Percentiles rank a stretch among this genome's conserved stretches.
These are phyloP conservation scores for Phlyctochytrium planicorne DNA, from an alignment of 192 early-diverging fungal genomes.

Conservation along the genomic window DNA sequence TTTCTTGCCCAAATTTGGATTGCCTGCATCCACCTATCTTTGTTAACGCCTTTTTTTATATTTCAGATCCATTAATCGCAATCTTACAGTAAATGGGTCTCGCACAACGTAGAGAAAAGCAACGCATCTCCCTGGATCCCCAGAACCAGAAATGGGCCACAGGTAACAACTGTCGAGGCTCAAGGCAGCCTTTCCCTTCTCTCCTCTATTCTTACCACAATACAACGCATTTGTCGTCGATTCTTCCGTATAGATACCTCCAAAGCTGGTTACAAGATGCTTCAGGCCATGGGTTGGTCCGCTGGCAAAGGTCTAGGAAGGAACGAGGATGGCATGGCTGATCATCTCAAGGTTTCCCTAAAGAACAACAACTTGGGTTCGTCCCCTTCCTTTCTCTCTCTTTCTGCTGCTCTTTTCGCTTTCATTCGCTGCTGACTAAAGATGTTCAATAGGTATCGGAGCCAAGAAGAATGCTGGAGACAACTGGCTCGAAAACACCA, in stretches of 20 bases:
- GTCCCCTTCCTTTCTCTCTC: background rate
- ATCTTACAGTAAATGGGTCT: slow-evolving; percentile 78
- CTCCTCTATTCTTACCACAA: background rate
- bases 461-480: slow-evolving; percentile 81
- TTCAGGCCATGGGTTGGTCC: slow-evolving; percentile 95
- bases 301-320: slow-evolving; percentile 90
- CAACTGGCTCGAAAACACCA: slow-evolving; percentile 94
- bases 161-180: slow-evolving; percentile 39
- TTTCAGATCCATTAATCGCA: no score
- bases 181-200: background rate
- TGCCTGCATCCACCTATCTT: no score
- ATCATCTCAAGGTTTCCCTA: slow-evolving; percentile 82
- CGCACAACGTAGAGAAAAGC: slow-evolving; percentile 67
- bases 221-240: background rate
- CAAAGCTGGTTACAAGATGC: slow-evolving; percentile 88
- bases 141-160: slow-evolving; percentile 88
- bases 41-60: no score
- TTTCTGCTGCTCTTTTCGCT: slow-evolving; percentile 3
- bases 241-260: slow-evolving; percentile 71
- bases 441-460: slow-evolving; percentile 55
- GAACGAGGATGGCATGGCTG: slow-evolving; percentile 78
- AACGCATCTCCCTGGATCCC: slow-evolving; percentile 85
- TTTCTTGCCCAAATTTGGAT: no score
- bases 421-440: background rate
- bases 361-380: slow-evolving; percentile 85